Evolutionary conservation across 75 land plant species (phyloP).

Genomic region (Pinus taeda): DNA sequence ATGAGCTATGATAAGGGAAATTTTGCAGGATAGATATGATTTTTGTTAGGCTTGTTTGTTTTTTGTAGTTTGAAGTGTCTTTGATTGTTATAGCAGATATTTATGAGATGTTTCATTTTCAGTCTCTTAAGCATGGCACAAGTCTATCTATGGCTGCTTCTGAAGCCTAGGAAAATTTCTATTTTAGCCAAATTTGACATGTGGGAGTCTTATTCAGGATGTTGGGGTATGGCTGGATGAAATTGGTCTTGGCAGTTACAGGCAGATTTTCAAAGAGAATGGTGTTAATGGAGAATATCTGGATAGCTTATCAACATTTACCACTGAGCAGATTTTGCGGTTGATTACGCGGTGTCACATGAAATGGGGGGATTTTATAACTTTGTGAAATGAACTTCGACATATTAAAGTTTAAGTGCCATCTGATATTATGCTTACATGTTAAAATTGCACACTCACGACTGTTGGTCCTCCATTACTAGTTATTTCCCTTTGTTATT

Average conservation of each 20-base stretch:
- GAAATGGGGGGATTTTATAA: slow-evolving; percentile 94
- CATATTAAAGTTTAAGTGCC: slow-evolving; percentile 62
- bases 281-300: slow-evolving; percentile 86
- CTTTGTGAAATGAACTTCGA: slow-evolving; percentile 82
- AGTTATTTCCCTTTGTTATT: neutral
- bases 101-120: neutral
- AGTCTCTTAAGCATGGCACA: neutral
- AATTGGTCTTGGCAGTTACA: slow-evolving; percentile 73
- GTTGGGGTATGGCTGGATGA: slow-evolving; percentile 87
- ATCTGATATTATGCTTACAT: neutral
- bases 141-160: neutral
- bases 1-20: neutral
- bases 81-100: neutral
- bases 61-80: neutral
- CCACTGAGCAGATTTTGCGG: slow-evolving; percentile 84
- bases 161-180: neutral
- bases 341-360: slow-evolving; percentile 82
- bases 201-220: slow-evolving; percentile 41
- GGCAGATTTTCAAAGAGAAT: slow-evolving; percentile 64
- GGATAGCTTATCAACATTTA: slow-evolving; percentile 77
- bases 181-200: neutral
- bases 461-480: neutral
- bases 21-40: neutral
- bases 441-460: neutral
- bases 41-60: neutral